Base-by-base conservation (phyloP, 306 rosid species). In the Quercus berberidifolia region DNA sequence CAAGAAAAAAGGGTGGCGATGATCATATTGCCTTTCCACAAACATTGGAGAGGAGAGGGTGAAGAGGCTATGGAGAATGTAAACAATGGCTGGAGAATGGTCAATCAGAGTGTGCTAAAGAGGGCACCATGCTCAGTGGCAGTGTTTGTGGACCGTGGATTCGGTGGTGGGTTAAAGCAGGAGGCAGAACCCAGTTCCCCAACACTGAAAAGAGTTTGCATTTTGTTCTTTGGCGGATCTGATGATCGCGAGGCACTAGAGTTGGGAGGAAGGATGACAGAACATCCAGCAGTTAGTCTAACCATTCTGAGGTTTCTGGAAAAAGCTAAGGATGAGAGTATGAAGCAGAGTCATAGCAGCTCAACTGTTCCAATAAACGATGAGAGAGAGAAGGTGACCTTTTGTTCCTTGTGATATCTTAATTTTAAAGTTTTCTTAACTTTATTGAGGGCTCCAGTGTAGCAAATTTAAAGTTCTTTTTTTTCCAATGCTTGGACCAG, bases 31-130 rank as follows among this genome's bases (percentile, higher is more conserved):
- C 89, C 87, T 1, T 83, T 86, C 76, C 87, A 86, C 77, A 83
- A 46, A 46, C 35, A 73, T 3, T 77, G 85, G 87, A 25, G 55
- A 20, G 79, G 67, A 20, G 79, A 74, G 13, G 74, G 35, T 1
- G 83, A 75, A 10, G 87, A 70, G 5, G 71, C 19, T 14, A 58
- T 60, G 6, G 77, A 78, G 12, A 75, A 77, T 51, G 20, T 71
- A 2, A 80, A 83, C 9, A 77, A 80, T 1, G 78, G 71, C 6
- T 86, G 87, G 87, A 75, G 85, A 73, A 81, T 63, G n/a, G 89
- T 83, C 33, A 86, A 86, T 80, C 83, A 83, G 9, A 86, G 81
- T 63, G 89, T 83, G 71, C 74, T 86, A 20, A 63, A 86, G 35
- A 43, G 19, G 26, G 83, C 89, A 74, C 71, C 73, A 0, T 80